Percentiles rank a stretch among this genome's conserved stretches.
Evolutionary conservation across 108 stramenopile genomes (phyloP).

Genomic region (Cyclotella cryptica): DNA sequence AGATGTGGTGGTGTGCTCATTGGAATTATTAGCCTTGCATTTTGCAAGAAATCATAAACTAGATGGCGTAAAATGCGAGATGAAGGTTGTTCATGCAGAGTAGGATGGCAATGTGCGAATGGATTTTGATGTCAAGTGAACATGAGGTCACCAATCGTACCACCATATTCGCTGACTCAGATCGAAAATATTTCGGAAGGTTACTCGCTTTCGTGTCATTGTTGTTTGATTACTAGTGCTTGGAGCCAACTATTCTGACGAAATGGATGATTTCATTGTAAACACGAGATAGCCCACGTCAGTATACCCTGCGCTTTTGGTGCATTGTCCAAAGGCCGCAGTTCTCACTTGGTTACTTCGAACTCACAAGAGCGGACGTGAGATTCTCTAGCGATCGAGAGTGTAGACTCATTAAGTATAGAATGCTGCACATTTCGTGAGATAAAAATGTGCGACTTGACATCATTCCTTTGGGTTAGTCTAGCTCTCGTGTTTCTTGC

Average conservation of each 20-base stretch:
- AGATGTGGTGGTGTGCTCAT: slow-evolving; percentile 27
- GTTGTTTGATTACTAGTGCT: background rate
- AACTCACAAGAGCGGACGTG: background rate
- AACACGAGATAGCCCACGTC: background rate
- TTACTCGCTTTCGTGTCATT: background rate
- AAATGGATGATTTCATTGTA: background rate
- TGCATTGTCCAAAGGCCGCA: background rate
- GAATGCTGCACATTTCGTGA: background rate
- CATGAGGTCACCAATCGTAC: background rate
- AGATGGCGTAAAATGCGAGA: too few relatives aligned
- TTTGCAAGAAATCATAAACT: background rate
- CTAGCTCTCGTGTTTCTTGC: too few relatives aligned
- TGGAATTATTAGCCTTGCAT: slow-evolving; percentile 4
- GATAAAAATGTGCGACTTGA: background rate
- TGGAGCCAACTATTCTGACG: background rate
- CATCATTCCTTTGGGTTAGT: background rate
- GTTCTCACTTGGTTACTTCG: too few relatives aligned
- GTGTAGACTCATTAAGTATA: background rate
- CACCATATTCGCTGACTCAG: background rate
- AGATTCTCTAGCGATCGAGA: background rate
- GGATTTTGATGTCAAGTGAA: background rate
- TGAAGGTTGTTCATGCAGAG: background rate
- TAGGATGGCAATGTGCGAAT: background rate
- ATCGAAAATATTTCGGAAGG: background rate
- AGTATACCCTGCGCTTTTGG: background rate